Conservation (phyloP, 176 grass and related monocot species). For the Carex kokanica region DNA sequence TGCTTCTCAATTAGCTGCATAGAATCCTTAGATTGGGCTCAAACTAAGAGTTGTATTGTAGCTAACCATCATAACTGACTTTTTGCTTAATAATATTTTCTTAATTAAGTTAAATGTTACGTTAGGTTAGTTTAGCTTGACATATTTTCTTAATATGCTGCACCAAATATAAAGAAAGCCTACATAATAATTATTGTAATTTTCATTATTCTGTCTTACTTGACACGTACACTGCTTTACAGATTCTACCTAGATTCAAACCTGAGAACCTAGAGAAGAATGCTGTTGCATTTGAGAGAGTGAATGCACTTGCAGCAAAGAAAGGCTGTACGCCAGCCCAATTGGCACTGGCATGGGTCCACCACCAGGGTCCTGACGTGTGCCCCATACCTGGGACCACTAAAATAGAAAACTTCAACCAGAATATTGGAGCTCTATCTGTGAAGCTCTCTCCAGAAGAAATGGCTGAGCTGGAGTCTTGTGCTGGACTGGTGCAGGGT, state of each 20-base stretch:
- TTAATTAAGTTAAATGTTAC: not conserved
- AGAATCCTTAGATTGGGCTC: not conserved
- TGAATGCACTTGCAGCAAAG: constrained; percentile 37
- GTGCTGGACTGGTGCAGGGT: constrained; percentile 28
- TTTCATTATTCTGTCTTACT: not conserved
- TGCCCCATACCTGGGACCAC: constrained; percentile 64
- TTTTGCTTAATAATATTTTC: not conserved
- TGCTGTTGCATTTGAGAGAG: constrained; percentile 36
- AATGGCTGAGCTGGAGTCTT: constrained; percentile 46
- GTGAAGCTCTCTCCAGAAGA: constrained; percentile 41
- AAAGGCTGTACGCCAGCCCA: constrained; percentile 56
- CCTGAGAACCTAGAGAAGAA: constrained; percentile 57
- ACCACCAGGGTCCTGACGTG: constrained; percentile 48
- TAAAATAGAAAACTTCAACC: constrained; percentile 46
- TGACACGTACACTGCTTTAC: constrained; percentile 11
- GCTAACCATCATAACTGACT: not conserved
- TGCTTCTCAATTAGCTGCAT: not conserved
- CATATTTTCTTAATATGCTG: not conserved
- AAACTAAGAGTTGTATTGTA: not conserved
- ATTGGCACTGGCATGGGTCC: constrained; percentile 50
- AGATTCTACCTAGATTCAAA: constrained; percentile 46
- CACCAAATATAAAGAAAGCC: not conserved
- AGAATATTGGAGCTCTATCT: constrained; percentile 41
- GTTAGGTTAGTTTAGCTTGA: not conserved
- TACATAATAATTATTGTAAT: not conserved